A percentile compares a stretch with the other conserved stretches of the same genome.
phyloP scores from a whole-genome alignment of 768 basidiomycete genomes.

The Pleurotus djamor region DNA sequence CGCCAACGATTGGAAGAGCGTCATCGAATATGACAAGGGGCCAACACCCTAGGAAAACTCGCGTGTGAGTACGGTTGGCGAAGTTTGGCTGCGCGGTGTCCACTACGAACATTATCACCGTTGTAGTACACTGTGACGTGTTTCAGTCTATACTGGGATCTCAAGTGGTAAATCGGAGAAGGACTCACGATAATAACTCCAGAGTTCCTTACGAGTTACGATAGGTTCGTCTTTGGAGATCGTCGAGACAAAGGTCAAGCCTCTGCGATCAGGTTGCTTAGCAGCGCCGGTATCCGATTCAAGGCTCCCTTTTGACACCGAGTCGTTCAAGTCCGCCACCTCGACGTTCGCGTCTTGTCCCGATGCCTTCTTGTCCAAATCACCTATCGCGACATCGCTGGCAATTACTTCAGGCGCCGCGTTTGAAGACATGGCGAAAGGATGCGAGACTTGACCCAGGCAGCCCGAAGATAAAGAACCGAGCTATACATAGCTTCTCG shows the following conservation, averaged over 20 bases:
- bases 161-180: slow-evolving; percentile 8
- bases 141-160: too few relatives aligned
- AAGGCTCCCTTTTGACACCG: not conserved
- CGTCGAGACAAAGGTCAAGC: slow-evolving; percentile 32
- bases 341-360: not conserved
- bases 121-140: slow-evolving; percentile 68
- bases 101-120: slow-evolving; percentile 73
- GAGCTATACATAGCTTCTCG: not conserved
- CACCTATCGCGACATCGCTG: not conserved
- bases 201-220: slow-evolving; percentile 71
- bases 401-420: not conserved
- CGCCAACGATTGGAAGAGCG: slow-evolving; percentile 71
- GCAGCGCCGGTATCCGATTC: not conserved
- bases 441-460: not conserved
- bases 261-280: slow-evolving; percentile 7
- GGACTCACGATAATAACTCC: slow-evolving; percentile 74
- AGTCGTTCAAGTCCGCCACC: not conserved
- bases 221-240: slow-evolving; percentile 57
- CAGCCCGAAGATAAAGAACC: not conserved
- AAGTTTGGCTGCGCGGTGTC: too few relatives aligned
- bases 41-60: slow-evolving; percentile 60
- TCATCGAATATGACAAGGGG: slow-evolving; percentile 67
- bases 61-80: too few relatives aligned
- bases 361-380: not conserved
- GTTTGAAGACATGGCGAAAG: not conserved